phyloP scores from a whole-genome alignment of 371 early-diverging fungal genomes.

The Mortierella sp. region DNA sequence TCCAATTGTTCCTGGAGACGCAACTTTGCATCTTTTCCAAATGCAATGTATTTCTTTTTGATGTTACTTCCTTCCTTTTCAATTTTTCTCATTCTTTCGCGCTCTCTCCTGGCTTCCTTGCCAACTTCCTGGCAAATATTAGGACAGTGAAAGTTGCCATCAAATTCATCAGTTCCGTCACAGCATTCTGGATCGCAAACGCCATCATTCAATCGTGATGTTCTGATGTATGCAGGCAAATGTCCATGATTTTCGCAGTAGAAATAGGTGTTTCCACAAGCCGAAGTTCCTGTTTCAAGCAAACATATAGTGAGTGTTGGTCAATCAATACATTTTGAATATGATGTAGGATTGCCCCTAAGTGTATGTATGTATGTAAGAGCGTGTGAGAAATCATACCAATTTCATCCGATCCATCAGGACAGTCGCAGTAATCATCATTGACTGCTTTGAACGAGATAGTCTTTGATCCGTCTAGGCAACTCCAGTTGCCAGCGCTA shows the following conservation, averaged over 20 bases:
- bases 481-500: constrained; percentile 70
- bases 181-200: constrained; percentile 95
- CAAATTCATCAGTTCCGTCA: constrained; percentile 92
- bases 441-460: constrained; percentile 84
- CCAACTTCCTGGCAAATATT: constrained; percentile 75
- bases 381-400: constrained; percentile 62
- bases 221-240: constrained; percentile 73
- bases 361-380: no score
- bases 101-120: constrained; percentile 24
- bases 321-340: neutral
- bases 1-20: constrained; percentile 53
- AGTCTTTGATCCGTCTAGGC: constrained; percentile 79
- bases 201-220: constrained; percentile 91
- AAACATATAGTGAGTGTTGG: neutral
- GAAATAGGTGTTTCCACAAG: constrained; percentile 84
- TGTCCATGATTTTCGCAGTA: constrained; percentile 89
- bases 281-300: constrained; percentile 81
- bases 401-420: constrained; percentile 96
- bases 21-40: constrained; percentile 54
- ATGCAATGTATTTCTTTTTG: constrained; percentile 50
- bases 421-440: constrained; percentile 97
- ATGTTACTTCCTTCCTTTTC: constrained; percentile 42
- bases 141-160: constrained; percentile 69
- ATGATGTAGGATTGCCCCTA: neutral
- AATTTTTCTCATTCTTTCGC: constrained; percentile 23